Base-by-base conservation (phyloP, 2,329 filamentous ascomycete genomes). In the Verticillium klebahnii region DNA sequence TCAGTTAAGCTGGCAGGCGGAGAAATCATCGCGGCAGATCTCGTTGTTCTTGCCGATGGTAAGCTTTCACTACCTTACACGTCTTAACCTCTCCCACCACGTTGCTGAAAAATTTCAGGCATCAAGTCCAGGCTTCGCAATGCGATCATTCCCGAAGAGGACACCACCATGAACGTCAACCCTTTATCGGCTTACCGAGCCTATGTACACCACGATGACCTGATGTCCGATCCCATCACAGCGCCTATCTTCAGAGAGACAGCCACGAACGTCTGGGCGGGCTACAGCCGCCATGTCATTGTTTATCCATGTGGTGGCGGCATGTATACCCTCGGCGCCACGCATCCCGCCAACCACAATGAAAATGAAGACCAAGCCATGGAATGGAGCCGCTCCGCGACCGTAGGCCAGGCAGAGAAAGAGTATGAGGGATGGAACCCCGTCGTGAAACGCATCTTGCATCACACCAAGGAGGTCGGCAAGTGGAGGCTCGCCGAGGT, bases 401-500 rank as follows among this genome's bases (percentile, higher is more conserved):
- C 34, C 1, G 34, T 58, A 2, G n/a, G 3, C n/a, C 34, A 58
- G 15, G 36, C 36, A 2, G 19, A 40, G 36, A 6, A 23, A 11
- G 34, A 40, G 17, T 58, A 58, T 15, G 11, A 29, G 3, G 19
- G 2, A 2, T 58, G 34, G 34, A 31, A 40, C 15, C 56, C 56
- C 12, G 19, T 40, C 11, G 19, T 58, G 8, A 58, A 17, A n/a
- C 9, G 56, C 1, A 31, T 58, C 23, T n/a, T 58, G 17, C 34
- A 58, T 17, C 34, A 58, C 34, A 31, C 36, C 5, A 40, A 39
- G 19, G 34, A 39, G 15, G 34, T 39, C 23, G 34, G 34, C 11
- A 58, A 58, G 56, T 58, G 56, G 56, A 23, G 36, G 14, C 36
- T 58, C 36, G 56, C 56, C 36, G 56, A 58, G 9, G 34, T 58